Evolutionary conservation across 768 basidiomycete species (phyloP), one percentile per base, ranked within the genome.

Genomic region (Tulasnella sp.): DNA sequence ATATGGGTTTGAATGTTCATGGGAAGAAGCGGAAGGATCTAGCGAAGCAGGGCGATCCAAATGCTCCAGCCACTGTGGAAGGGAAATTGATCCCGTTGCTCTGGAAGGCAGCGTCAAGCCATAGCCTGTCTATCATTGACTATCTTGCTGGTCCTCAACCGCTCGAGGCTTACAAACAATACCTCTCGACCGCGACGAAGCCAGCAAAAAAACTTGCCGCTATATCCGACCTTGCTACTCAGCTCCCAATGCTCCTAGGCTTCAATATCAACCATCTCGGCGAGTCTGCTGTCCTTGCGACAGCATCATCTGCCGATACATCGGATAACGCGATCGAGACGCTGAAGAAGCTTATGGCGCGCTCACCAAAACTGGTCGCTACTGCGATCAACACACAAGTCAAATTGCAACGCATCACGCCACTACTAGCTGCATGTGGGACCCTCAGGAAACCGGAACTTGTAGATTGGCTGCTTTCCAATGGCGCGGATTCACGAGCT

Each of bases 11-110:
- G 43, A 76, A 76, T 56, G 78, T 83, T 21, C 79, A 81, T 60
- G 81, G 81, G n/a, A 81, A 80, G 71, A 82, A 83, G 64, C 72
- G 79, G 2, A 71, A 72, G 15, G 80, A 82, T 63, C 71, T 82
- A 8, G 77, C 78, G 0, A 70, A 65, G 53, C 75, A 72, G 64
- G 75, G 76, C 51, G 80, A 81, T 63, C 78, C 79, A 0, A 72
- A 78, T 59, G 75, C 74, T 2, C 48, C 53, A 21, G 44, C 11
- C 19, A 2, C 62, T 7, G 15, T 60, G 1, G 58, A 22, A 60
- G 3, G 58, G 29, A 55, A 46, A 29, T 48, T 5, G 22, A 59
- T 38, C 7, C 62, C 66, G 8, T 72, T 70, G 21, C 63, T 80
- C 1, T 81, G 80, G 80, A 63, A 58, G 15, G 80, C 80, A 1